A percentile compares a stretch with the other conserved stretches of the same genome.
Evolutionary conservation across 192 early-diverging fungal genomes (phyloP).

Genomic region (Gorgonomyces haynaldii): DNA sequence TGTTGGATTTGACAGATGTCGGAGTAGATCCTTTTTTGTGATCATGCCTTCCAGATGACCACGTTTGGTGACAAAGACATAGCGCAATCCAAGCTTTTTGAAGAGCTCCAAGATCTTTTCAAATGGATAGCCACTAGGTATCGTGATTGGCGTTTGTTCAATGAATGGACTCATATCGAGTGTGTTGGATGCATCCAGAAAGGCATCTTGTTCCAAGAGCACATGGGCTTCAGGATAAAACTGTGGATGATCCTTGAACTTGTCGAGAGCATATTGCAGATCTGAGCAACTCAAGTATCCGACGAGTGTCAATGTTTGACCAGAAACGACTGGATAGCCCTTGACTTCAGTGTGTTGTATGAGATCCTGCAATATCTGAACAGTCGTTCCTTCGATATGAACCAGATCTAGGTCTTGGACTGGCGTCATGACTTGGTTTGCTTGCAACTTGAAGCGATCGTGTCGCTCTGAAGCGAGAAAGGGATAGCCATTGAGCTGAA

Average conservation of each 20-base stretch:
- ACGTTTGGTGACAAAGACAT: slow-evolving; percentile 21
- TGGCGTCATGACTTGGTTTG: slow-evolving; percentile 74
- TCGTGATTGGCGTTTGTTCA: slow-evolving; percentile 5
- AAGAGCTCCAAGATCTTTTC: slow-evolving; percentile 40
- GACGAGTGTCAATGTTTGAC: slow-evolving; percentile 22
- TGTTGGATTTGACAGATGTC: slow-evolving; percentile 18
- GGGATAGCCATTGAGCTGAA: slow-evolving; percentile 28
- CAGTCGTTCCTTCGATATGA: slow-evolving; percentile 17
- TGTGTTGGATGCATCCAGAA: slow-evolving; percentile 5
- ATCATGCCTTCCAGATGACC: slow-evolving; percentile 29
- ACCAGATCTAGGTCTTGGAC: slow-evolving; percentile 26
- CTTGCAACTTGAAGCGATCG: slow-evolving; percentile 54
- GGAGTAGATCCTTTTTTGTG: slow-evolving; percentile 36
- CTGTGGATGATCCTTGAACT: not conserved
- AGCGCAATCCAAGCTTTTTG: slow-evolving; percentile 38
- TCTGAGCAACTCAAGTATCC: slow-evolving; percentile 68
- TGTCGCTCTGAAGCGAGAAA: slow-evolving; percentile 38
- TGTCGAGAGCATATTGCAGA: slow-evolving; percentile 49
- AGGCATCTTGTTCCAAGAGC: not conserved
- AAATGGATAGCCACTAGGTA: not conserved
- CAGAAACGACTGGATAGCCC: slow-evolving; percentile 53
- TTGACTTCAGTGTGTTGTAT: slow-evolving; percentile 47
- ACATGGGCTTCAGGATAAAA: slow-evolving; percentile 3
- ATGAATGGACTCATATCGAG: too few relatives aligned
- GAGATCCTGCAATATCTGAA: slow-evolving; percentile 52